A percentile compares a stretch with the other conserved stretches of the same genome.
These are phyloP conservation scores for Talaromyces sp. DNA, from an alignment of 2,329 filamentous ascomycete genomes.

Conservation along the genomic window DNA sequence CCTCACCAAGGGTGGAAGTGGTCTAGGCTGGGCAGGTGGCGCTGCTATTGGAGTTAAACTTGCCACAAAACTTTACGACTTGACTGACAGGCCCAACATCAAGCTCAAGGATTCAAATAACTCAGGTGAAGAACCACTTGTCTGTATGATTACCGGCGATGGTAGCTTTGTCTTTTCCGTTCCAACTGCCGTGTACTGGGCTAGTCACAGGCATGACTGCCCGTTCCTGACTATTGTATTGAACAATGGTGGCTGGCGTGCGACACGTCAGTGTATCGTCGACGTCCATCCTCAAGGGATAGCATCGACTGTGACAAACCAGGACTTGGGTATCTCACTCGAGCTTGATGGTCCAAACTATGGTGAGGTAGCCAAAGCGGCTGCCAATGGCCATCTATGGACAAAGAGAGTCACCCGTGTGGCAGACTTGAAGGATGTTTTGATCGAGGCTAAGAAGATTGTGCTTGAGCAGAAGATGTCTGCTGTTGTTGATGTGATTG, in stretches of 20 bases:
- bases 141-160: conserved; percentile 63
- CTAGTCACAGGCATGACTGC: conserved; percentile 61
- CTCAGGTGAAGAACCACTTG: conserved; percentile 51
- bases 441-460: conserved; percentile 22
- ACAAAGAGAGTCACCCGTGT: conserved; percentile 22
- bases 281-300: conserved; percentile 26
- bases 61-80: conserved; percentile 53
- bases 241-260: conserved; percentile 69
- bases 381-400: conserved; percentile 26
- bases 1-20: conserved; percentile 72
- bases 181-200: conserved; percentile 66
- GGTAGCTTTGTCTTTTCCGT: conserved; percentile 65
- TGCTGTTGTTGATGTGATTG: conserved; percentile 25
- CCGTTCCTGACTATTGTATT: conserved; percentile 64
- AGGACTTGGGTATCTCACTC: conserved; percentile 25
- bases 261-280: conserved; percentile 38
- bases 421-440: conserved; percentile 22
- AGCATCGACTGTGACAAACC: conserved; percentile 21
- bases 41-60: conserved; percentile 72
- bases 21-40: conserved; percentile 75
- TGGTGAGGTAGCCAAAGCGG: conserved; percentile 25
- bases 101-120: conserved; percentile 25
- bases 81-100: conserved; percentile 25
- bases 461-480: conserved; percentile 22
- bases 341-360: conserved; percentile 26